phyloP scores from a whole-genome alignment of 1,139 yeast species.

The Suhomyces bolitotheri region DNA sequence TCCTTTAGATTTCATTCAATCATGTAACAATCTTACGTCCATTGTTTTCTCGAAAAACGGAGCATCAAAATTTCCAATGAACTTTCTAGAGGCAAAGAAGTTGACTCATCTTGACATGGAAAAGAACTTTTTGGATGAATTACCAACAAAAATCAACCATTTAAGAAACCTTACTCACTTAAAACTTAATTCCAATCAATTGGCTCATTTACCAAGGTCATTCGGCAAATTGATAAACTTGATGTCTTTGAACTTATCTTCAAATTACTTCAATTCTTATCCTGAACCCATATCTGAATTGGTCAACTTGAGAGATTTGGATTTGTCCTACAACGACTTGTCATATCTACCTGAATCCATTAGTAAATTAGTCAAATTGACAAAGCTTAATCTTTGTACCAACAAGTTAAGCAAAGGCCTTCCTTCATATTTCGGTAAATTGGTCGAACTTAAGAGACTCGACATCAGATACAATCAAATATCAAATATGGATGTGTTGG shows the following conservation, averaged over 20 bases:
- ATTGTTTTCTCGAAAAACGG: conserved; percentile 74
- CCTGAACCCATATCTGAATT: conserved; percentile 73
- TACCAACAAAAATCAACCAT: conserved; percentile 60
- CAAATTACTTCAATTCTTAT: conserved; percentile 69
- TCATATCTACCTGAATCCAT: conserved; percentile 61
- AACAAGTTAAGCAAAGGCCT: conserved; percentile 61
- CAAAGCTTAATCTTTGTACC: conserved; percentile 72
- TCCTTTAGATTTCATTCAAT: conserved; percentile 83
- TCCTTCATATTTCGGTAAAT: conserved; percentile 54
- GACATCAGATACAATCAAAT: conserved; percentile 79
- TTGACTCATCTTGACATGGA: conserved; percentile 75
- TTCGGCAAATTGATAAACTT: conserved; percentile 59
- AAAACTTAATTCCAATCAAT: conserved; percentile 71
- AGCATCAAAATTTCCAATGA: conserved; percentile 69
- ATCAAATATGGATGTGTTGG: conserved; percentile 62
- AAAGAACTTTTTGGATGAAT: conserved; percentile 67
- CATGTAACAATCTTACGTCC: conserved; percentile 68
- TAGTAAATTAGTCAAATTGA: conserved; percentile 57
- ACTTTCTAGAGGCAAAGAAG: conserved; percentile 67
- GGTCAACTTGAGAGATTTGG: conserved; percentile 62
- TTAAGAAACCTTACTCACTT: conserved; percentile 55
- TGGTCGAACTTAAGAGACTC: conserved; percentile 64
- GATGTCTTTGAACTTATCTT: conserved; percentile 68
- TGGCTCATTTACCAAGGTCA: conserved; percentile 62
- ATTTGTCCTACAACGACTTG: conserved; percentile 80